Percentiles rank a stretch among this genome's conserved stretches.
Conservation (phyloP, 495 filamentous ascomycete species). For the Immersiella caudata region DNA sequence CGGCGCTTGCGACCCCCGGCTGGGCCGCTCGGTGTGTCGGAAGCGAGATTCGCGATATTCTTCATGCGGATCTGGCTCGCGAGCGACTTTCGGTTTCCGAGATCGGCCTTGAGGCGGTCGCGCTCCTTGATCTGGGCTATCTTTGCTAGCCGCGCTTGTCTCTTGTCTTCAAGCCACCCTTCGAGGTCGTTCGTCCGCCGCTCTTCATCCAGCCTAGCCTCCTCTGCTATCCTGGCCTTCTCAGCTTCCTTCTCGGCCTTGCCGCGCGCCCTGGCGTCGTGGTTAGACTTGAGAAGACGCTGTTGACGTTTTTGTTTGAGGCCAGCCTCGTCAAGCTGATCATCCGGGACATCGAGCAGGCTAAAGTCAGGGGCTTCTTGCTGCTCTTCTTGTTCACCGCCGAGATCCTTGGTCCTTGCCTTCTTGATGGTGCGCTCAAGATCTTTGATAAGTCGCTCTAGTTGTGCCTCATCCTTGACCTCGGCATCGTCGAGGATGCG, state of each 20-base stretch:
- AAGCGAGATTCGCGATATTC: conserved; percentile 92
- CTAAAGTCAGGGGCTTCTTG: conserved; percentile 81
- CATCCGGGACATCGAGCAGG: conserved; percentile 85
- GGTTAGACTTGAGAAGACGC: conserved; percentile 86
- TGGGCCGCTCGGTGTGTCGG: conserved; percentile 67
- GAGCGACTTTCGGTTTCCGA: conserved; percentile 93
- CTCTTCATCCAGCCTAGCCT: conserved; percentile 79
- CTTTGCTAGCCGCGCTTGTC: conserved; percentile 70
- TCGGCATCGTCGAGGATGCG: conserved; percentile 86
- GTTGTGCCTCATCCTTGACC: conserved; percentile 80
- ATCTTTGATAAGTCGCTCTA: conserved; percentile 81
- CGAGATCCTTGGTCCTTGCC: conserved; percentile 88
- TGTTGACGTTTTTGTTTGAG: conserved; percentile 91
- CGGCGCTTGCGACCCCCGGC: conserved; percentile 71
- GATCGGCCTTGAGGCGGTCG: conserved; percentile 85
- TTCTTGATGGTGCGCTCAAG: conserved; percentile 86
- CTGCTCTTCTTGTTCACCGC: conserved; percentile 76
- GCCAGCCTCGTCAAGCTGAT: conserved; percentile 86
- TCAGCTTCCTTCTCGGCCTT: conserved; percentile 95
- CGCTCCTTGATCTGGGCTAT: conserved; percentile 89
- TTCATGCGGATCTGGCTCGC: conserved; percentile 98
- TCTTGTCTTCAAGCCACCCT: conserved; percentile 80
- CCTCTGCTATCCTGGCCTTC: conserved; percentile 77
- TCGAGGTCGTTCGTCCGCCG: conserved; percentile 81
- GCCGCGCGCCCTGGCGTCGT: conserved; percentile 86